Conservation (phyloP, 2,329 filamentous ascomycete species). For the Xylaria polymorpha region DNA sequence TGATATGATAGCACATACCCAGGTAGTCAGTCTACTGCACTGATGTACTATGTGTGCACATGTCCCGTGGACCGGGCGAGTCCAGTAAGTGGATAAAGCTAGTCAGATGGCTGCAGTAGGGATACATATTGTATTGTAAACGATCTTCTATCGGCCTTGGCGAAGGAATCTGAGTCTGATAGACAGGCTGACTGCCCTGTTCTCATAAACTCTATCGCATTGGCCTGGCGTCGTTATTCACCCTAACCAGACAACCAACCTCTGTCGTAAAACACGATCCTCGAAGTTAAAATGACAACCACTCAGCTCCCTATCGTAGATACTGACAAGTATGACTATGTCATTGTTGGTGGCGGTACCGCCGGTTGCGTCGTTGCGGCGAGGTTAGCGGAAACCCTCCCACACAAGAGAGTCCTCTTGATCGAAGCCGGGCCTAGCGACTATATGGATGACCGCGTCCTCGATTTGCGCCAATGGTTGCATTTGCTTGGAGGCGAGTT, state of each 20-base stretch:
- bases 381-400: conserved; percentile 83
- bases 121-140: conserved; percentile 17
- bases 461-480: conserved; percentile 89
- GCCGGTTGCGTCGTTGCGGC: conserved; percentile 87
- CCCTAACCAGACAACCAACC: background rate
- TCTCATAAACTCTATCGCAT: conserved; percentile 15
- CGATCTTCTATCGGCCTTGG: conserved; percentile 31
- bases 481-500: conserved; percentile 85
- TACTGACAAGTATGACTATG: conserved; percentile 80
- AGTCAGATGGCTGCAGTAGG: conserved; percentile 33
- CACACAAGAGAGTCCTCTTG: conserved; percentile 81
- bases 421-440: conserved; percentile 92
- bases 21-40: background rate
- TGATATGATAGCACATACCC: background rate
- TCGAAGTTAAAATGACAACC: conserved; percentile 63
- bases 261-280: background rate
- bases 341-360: conserved; percentile 86
- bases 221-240: conserved; percentile 7
- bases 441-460: conserved; percentile 86
- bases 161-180: conserved; percentile 32
- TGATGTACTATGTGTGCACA: background rate
- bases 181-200: conserved; percentile 19
- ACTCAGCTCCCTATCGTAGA: conserved; percentile 72
- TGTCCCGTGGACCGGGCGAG: conserved; percentile 7
- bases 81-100: conserved; percentile 30